These are phyloP conservation scores for Paulownia fortunei DNA, from an alignment of 257 asterid species.

Conservation along the genomic window DNA sequence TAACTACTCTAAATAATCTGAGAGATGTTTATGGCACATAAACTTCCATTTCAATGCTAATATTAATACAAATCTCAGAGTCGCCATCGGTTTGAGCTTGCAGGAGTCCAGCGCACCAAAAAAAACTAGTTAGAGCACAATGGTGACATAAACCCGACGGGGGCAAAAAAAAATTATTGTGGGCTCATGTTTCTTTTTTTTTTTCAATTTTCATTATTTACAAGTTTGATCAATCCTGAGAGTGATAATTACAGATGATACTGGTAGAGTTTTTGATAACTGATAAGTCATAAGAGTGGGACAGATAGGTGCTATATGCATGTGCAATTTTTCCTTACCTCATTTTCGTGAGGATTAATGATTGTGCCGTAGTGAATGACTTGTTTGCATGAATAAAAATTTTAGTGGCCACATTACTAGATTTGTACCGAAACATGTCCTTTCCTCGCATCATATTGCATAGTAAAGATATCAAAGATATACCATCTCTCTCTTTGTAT, in stretches of 20 bases:
- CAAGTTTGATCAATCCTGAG: not conserved
- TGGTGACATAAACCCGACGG: not conserved
- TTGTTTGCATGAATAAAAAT: not conserved
- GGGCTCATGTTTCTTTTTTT: not conserved
- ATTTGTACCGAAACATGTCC: not conserved
- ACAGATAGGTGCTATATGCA: not conserved
- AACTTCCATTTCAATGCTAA: too few relatives aligned
- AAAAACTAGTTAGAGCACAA: not conserved
- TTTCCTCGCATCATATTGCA: not conserved
- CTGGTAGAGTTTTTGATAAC: not conserved
- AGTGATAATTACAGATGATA: not conserved
- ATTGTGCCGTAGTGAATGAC: not conserved
- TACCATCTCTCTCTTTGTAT: too few relatives aligned
- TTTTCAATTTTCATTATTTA: not conserved
- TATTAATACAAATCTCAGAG: too few relatives aligned
- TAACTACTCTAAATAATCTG: too few relatives aligned
- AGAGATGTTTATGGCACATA: too few relatives aligned
- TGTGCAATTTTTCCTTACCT: not conserved
- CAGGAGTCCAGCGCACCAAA: not conserved
- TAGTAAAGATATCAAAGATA: not conserved
- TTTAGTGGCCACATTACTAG: not conserved
- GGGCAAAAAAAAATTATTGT: not conserved
- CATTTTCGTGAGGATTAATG: not conserved
- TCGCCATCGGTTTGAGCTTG: not conserved
- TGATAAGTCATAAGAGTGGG: not conserved